These are phyloP conservation scores for Lablab purpureus DNA, from an alignment of 306 rosid species.

Conservation along the genomic window DNA sequence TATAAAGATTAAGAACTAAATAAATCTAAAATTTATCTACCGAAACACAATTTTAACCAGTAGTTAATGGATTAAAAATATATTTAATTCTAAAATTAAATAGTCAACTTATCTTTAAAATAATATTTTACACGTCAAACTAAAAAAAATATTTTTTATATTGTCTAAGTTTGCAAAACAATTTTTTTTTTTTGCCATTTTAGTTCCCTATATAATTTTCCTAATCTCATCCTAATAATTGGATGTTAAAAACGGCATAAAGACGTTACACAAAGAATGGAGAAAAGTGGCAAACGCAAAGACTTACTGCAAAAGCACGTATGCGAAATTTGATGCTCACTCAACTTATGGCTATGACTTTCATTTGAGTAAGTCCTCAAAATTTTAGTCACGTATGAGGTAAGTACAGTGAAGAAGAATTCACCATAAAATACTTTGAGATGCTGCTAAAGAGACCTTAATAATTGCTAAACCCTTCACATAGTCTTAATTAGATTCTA, in stretches of 20 bases:
- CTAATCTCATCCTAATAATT: slow-evolving; percentile 4
- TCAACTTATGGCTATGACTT: neutral
- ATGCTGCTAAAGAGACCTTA: neutral
- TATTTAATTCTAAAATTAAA: too few species aligned
- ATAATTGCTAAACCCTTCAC: neutral
- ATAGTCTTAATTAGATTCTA: neutral
- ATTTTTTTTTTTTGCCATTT: too few species aligned
- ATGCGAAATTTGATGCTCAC: slow-evolving; percentile 33
- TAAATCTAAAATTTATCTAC: too few species aligned
- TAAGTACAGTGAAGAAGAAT: neutral
- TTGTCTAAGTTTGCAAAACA: too few species aligned
- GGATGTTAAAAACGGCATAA: slow-evolving; percentile 7
- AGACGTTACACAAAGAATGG: slow-evolving; percentile 16
- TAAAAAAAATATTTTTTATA: too few species aligned
- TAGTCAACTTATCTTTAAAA: too few species aligned
- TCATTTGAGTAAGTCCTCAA: neutral
- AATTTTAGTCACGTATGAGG: neutral
- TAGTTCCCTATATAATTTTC: too few species aligned
- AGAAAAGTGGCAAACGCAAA: slow-evolving; percentile 5
- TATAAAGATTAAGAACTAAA: too few species aligned
- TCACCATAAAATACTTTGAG: neutral
- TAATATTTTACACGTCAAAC: too few species aligned
- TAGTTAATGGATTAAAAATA: too few species aligned
- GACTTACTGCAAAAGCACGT: slow-evolving; percentile 45
- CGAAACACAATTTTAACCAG: too few species aligned